A percentile compares a stretch with the other conserved stretches of the same genome.
phyloP scores from a whole-genome alignment of 164 flowering plant species.

The Houttuynia cordata region DNA sequence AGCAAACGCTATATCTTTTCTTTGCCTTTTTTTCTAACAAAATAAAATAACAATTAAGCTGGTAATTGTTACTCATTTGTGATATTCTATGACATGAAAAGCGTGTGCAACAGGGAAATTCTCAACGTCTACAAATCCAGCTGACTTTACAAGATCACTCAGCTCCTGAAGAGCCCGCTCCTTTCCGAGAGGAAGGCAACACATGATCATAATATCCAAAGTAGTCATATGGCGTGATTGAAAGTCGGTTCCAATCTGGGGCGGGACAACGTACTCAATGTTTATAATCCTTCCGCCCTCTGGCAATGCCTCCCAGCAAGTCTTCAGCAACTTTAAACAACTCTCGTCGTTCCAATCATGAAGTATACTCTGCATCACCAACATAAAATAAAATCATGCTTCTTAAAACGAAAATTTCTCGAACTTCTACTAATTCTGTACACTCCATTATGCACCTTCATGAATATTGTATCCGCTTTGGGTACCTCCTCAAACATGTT shows the following conservation, averaged over 20 bases:
- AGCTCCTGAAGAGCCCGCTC: conserved; percentile 22
- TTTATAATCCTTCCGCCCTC: conserved; percentile 22
- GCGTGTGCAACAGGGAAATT: conserved; percentile 1
- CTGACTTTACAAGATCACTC: conserved; percentile 12
- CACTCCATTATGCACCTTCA: conserved; percentile 41
- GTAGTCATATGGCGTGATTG: conserved; percentile 4
- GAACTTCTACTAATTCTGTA: neutral
- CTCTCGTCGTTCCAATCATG: conserved; percentile 23
- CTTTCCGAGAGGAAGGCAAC: neutral
- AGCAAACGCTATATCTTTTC: no score
- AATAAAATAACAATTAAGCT: no score
- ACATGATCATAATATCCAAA: conserved; percentile 11
- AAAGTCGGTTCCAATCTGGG: conserved; percentile 7
- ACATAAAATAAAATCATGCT: no score
- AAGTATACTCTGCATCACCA: conserved; percentile 4
- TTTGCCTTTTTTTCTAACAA: no score
- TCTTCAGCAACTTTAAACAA: conserved; percentile 21
- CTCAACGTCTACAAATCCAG: conserved; percentile 12
- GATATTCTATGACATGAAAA: conserved; percentile 17
- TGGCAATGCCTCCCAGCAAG: conserved; percentile 22
- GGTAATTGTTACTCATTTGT: no score
- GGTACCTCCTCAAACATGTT: conserved; percentile 85
- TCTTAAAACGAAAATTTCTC: no score
- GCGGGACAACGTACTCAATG: conserved; percentile 21
- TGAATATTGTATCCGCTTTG: conserved; percentile 74